Conservation (phyloP, 2,329 filamentous ascomycete genomes). For the Torrubiella hemipterigena region DNA sequence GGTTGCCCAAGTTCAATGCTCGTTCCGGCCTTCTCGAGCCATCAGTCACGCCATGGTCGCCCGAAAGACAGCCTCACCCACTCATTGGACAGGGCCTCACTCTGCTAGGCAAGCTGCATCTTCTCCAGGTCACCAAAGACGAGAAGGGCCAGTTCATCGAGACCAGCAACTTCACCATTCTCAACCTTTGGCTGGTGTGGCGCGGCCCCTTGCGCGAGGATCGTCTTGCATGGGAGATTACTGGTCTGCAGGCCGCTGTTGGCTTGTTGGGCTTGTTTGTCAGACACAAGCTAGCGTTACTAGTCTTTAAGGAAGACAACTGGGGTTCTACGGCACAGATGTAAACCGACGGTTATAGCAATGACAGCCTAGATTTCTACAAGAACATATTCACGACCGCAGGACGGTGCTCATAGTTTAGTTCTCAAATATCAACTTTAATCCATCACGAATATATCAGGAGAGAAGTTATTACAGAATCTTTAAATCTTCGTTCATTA, state of each 20-base stretch:
- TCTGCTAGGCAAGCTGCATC: constrained; percentile 52
- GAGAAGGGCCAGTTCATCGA: constrained; percentile 60
- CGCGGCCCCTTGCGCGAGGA: constrained; percentile 85
- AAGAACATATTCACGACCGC: too few relatives aligned
- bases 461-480: too few relatives aligned
- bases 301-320: constrained; percentile 89
- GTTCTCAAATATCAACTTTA: too few relatives aligned
- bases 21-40: constrained; percentile 77
- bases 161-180: constrained; percentile 80
- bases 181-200: constrained; percentile 96
- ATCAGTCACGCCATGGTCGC: constrained; percentile 65
- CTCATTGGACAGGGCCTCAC: constrained; percentile 52
- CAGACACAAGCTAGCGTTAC: constrained; percentile 71
- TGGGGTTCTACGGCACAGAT: too few relatives aligned
- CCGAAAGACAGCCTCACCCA: constrained; percentile 54
- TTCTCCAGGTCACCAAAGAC: constrained; percentile 58
- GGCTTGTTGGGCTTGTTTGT: constrained; percentile 78
- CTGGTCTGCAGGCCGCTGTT: constrained; percentile 62
- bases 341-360: too few relatives aligned
- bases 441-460: too few relatives aligned
- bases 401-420: too few relatives aligned
- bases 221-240: constrained; percentile 65
- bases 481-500: too few relatives aligned
- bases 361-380: too few relatives aligned
- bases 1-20: constrained; percentile 79